Conservation (phyloP, 208 protist genomes). For the Trichomonas tenax region DNA sequence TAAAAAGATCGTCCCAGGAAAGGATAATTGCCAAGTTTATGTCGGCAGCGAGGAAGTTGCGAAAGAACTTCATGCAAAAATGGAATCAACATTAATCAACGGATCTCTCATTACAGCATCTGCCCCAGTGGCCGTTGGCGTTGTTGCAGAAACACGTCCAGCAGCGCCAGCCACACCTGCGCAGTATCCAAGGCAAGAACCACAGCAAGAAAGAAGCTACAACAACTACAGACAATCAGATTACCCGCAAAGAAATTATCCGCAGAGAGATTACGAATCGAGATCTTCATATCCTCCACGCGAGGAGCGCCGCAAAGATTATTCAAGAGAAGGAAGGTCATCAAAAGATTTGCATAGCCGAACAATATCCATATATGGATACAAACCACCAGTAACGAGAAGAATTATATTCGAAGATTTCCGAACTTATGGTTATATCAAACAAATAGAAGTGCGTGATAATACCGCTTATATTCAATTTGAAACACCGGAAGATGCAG, state of each 20-base stretch:
- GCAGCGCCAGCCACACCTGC: background rate
- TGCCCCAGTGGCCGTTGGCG: background rate
- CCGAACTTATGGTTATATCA: background rate
- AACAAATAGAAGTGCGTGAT: background rate
- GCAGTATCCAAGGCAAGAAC: background rate
- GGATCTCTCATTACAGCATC: background rate
- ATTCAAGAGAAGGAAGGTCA: background rate
- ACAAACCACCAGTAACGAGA: background rate
- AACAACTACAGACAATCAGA: background rate
- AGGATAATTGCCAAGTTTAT: background rate
- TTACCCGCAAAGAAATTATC: background rate
- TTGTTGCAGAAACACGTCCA: background rate
- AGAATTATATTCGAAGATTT: background rate
- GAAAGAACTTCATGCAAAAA: background rate
- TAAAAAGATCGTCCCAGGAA: background rate
- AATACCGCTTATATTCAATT: background rate
- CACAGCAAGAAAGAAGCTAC: background rate
- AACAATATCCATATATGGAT: background rate
- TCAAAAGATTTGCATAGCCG: background rate
- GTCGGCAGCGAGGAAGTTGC: background rate
- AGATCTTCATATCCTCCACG: background rate
- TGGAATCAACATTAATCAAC: background rate
- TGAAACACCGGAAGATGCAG: background rate
- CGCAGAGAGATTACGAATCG: background rate
- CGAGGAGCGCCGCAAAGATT: background rate